A percentile compares a stretch with the other conserved stretches of the same genome.
Evolutionary conservation across 2,329 filamentous ascomycete genomes (phyloP).

Genomic region (Pseudocercospora musae): DNA sequence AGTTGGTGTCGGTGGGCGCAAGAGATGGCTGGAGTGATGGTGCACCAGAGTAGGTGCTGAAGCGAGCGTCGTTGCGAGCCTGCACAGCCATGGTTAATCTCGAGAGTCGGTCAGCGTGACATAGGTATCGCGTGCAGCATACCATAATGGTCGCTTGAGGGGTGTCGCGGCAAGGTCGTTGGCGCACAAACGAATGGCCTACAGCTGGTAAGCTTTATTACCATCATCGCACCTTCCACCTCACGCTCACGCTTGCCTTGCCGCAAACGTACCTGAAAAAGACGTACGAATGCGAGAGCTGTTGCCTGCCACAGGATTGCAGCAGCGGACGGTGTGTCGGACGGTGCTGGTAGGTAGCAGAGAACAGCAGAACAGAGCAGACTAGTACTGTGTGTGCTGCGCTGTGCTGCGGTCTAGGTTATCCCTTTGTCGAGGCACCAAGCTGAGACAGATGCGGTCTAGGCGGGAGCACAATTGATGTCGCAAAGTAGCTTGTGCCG

Average conservation of each 20-base stretch:
- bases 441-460: not conserved
- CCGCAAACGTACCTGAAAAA: not conserved
- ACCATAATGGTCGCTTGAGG: slow-evolving; percentile 10
- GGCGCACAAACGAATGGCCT: not conserved
- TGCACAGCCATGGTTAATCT: slow-evolving; percentile 12
- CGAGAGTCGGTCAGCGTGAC: not conserved
- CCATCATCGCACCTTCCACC: not conserved
- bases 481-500: not conserved
- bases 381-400: too few relatives aligned
- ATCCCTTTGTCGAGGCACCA: not conserved
- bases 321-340: not conserved
- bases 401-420: not conserved
- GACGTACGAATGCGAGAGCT: not conserved
- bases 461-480: not conserved
- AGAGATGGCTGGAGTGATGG: slow-evolving; percentile 52
- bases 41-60: slow-evolving; percentile 51
- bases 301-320: not conserved
- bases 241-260: too few relatives aligned
- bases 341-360: not conserved
- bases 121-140: slow-evolving; percentile 2
- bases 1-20: slow-evolving; percentile 39
- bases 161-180: not conserved
- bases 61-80: slow-evolving; percentile 38
- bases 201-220: not conserved
- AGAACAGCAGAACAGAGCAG: too few relatives aligned